Conservation (phyloP, 129 eudicot genomes). For the Saposhnikovia divaricata region DNA sequence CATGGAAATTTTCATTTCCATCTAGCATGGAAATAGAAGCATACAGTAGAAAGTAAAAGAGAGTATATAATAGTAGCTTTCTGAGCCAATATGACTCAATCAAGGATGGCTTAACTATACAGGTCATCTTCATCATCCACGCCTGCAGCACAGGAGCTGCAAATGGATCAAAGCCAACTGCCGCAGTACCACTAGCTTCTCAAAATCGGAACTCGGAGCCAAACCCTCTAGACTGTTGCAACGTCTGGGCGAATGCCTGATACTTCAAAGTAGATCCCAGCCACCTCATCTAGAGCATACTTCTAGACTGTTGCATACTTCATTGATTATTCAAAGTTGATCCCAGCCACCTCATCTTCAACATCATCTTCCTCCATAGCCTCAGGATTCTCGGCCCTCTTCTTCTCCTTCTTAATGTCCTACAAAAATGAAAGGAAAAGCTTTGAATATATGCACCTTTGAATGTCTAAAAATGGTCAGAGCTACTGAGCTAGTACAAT, state of each 20-base stretch:
- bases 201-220: slow-evolving; percentile 46
- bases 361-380: slow-evolving; percentile 60
- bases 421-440: slow-evolving; percentile 3
- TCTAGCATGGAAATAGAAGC: background rate
- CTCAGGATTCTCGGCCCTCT: slow-evolving; percentile 51
- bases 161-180: slow-evolving; percentile 30
- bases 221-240: slow-evolving; percentile 58
- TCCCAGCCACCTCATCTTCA: slow-evolving; percentile 54
- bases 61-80: background rate
- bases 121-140: slow-evolving; percentile 62
- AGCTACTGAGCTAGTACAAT: background rate
- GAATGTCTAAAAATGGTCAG: background rate
- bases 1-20: background rate
- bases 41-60: background rate
- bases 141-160: slow-evolving; percentile 39
- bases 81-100: background rate
- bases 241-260: slow-evolving; percentile 59
- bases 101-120: slow-evolving; percentile 27
- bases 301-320: slow-evolving; percentile 32
- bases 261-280: slow-evolving; percentile 61
- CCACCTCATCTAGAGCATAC: slow-evolving; percentile 39
- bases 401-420: slow-evolving; percentile 64
- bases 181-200: slow-evolving; percentile 20
- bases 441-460: background rate
- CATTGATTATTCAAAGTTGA: slow-evolving; percentile 62